phyloP scores from a whole-genome alignment of 1,139 yeast species.

The Hansenula lynferdii region DNA sequence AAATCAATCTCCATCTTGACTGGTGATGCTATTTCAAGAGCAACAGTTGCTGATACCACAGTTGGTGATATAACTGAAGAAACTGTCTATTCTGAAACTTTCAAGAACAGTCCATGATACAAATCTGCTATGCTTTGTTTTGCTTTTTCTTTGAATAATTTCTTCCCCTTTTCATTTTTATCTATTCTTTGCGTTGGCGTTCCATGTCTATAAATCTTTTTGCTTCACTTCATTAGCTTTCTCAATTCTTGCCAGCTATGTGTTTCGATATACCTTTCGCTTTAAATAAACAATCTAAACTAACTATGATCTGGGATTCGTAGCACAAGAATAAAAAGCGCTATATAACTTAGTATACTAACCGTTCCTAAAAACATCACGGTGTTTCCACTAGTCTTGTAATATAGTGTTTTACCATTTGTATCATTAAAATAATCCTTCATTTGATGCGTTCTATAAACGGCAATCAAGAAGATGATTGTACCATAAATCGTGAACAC shows the following conservation, averaged over 20 bases:
- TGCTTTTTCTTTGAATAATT: constrained; percentile 1
- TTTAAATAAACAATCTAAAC: background rate
- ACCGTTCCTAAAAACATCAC: constrained; percentile 13
- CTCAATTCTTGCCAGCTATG: no score
- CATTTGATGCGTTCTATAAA: constrained; percentile 12
- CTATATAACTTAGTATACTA: constrained; percentile 12
- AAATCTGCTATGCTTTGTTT: background rate
- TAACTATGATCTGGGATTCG: constrained; percentile 4
- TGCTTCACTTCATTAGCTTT: no score
- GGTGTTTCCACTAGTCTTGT: constrained; percentile 20
- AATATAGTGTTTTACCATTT: constrained; percentile 10
- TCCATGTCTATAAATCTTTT: no score
- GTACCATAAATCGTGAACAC: constrained; percentile 19
- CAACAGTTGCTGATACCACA: constrained; percentile 8
- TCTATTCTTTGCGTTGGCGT: no score
- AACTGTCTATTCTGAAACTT: constrained; percentile 18
- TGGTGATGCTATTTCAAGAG: constrained; percentile 5
- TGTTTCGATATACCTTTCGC: background rate
- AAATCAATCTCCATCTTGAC: constrained; percentile 16
- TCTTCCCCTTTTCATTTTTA: constrained; percentile 1
- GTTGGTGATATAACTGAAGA: constrained; percentile 19
- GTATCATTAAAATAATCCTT: constrained; percentile 9
- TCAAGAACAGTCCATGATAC: constrained; percentile 1
- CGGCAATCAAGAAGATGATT: constrained; percentile 12
- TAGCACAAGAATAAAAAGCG: constrained; percentile 14